phyloP scores from a whole-genome alignment of 177 flowering plant species.

The Vitis hybrid region DNA sequence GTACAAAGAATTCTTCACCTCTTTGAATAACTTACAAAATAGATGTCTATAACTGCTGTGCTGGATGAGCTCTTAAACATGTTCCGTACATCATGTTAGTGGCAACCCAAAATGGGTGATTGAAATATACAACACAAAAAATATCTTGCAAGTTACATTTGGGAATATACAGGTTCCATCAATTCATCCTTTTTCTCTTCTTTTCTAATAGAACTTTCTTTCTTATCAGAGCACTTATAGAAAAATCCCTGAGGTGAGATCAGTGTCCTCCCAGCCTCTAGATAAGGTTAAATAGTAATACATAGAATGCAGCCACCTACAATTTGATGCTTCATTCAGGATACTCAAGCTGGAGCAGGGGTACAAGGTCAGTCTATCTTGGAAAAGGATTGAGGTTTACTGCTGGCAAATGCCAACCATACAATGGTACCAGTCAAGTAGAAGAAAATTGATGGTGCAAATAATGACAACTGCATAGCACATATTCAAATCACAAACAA shows the following conservation, averaged over 20 bases:
- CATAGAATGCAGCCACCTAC: background rate
- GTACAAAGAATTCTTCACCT: background rate
- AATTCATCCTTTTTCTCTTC: too few relatives aligned
- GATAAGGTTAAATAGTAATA: background rate
- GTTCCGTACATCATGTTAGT: slow-evolving; percentile 1
- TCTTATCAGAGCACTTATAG: too few relatives aligned
- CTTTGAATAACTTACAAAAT: background rate
- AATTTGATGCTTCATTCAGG: slow-evolving; percentile 1
- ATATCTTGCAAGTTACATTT: background rate
- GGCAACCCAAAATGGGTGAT: slow-evolving; percentile 2
- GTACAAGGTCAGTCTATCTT: slow-evolving; percentile 40
- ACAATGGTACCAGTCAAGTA: slow-evolving; percentile 87
- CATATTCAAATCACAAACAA: background rate
- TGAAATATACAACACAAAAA: slow-evolving; percentile 2
- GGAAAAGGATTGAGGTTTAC: slow-evolving; percentile 80
- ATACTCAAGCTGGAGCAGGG: background rate
- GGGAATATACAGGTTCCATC: slow-evolving; percentile 5
- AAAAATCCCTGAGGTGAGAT: background rate
- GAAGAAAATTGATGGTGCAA: slow-evolving; percentile 97
- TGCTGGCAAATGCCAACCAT: slow-evolving; percentile 91
- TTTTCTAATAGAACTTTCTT: too few relatives aligned
- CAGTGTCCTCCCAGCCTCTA: background rate
- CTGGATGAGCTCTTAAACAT: background rate
- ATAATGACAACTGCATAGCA: slow-evolving; percentile 64
- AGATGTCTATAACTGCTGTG: background rate